Evolutionary conservation across 805 yeast species (phyloP).

Genomic region (Pichia sporocuriosa): DNA sequence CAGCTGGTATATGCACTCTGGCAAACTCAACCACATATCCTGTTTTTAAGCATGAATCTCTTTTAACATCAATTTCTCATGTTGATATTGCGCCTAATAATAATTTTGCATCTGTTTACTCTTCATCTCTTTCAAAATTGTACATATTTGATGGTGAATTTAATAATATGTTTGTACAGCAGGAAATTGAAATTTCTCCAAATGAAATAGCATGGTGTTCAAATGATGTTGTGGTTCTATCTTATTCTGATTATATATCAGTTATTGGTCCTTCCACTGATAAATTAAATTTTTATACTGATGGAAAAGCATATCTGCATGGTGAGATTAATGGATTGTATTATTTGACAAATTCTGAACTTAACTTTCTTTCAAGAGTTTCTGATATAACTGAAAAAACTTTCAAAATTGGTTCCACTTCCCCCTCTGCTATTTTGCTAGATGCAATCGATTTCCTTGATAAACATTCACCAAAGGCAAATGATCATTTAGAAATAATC

Average conservation of each 20-base stretch:
- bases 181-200: background rate
- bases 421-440: conserved; percentile 73
- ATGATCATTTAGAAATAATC: conserved; percentile 59
- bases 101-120: conserved; percentile 5
- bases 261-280: conserved; percentile 67
- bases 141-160: conserved; percentile 5
- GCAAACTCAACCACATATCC: background rate
- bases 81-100: conserved; percentile 10
- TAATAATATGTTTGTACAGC: conserved; percentile 1
- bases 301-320: conserved; percentile 35
- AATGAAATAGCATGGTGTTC: conserved; percentile 70
- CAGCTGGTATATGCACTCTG: conserved; percentile 4
- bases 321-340: conserved; percentile 68
- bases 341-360: conserved; percentile 48
- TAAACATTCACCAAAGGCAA: conserved; percentile 70
- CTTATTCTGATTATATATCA: conserved; percentile 53
- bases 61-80: background rate
- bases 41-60: background rate
- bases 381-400: conserved; percentile 48
- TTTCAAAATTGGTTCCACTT: conserved; percentile 76
- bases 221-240: conserved; percentile 66
- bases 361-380: conserved; percentile 63
- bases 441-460: conserved; percentile 70
- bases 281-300: conserved; percentile 46
- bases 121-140: background rate